Base-by-base conservation (phyloP, 768 basidiomycete genomes). In the Mycena floridula region DNA sequence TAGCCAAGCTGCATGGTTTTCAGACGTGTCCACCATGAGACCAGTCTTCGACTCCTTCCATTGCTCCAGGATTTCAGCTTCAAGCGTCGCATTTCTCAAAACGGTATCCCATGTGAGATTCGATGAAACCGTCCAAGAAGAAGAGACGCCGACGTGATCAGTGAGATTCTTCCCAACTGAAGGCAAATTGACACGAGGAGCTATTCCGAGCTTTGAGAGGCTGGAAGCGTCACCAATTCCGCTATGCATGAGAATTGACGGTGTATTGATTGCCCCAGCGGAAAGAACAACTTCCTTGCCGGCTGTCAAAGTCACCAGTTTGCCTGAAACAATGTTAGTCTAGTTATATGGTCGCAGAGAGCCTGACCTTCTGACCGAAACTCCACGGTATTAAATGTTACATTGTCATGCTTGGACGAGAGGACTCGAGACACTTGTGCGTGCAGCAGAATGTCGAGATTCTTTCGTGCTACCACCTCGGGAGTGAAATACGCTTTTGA, bases 201-300 rank as follows among this genome's bases (percentile, higher is more conserved):
- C 43, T 28, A 67, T 59, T 1, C 56, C 57, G 2, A 62, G 3
- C 5, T 45, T 28, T 9, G 44, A 37, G 1, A 66, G 52, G 8
- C 32, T 46, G 4, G 42, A 40, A 5, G 42, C 20, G 21, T 59
- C 52, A 12, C 68, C 67, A 30, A 69, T 67, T 15, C 65, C 65
- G 20, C 63, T 65, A 25, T 59, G 56, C 26, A 63, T 36, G 11
- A 67, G 54, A 15, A 69, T 56, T 15, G 53, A 56, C 1, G 68
- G 66, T 0, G 66, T 69, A 15, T 57, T 59, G 27, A 69, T 53
- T 8, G 61, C 49, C 2, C 69, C 68, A 9, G 66, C 63, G 3
- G 67, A 62, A 11, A 68, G 49, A 24, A 69, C 63, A 27, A 69
- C 55, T 49, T 69, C 67, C 20, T 61, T 60, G 9, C 21, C 42